Base-by-base conservation (phyloP, 768 basidiomycete species). In the Botryobasidium botryosum region DNA sequence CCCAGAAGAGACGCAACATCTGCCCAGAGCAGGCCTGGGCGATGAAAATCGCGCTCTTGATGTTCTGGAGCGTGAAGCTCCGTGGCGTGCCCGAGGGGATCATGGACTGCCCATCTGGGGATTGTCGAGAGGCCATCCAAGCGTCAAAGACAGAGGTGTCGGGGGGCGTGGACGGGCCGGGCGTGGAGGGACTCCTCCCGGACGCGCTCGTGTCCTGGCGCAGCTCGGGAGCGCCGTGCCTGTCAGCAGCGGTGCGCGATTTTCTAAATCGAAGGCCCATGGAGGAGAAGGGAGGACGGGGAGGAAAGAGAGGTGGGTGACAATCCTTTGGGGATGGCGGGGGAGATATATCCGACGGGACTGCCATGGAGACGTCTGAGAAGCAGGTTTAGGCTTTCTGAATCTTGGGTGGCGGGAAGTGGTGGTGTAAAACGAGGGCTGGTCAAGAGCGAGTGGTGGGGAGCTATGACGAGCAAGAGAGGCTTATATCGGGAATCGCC, bases 31-130 rank as follows among this genome's bases (percentile, higher is more conserved):
- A 77, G 10, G 64, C 63, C 46, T 65, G 67, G 10, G 71, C 56
- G 50, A 81, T 71, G 28, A 64, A 61, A 44, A 63, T 59, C 6
- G 83, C 83, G 17, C 79, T 68, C 36, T 57, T 61, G 35, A 72
- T 53, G 58, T 82, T 84, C 13, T 58, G 54, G 38, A 67, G 52
- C 40, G 67, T 75, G 49, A 86, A 53, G n/a, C 70, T 65, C 32
- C 83, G 72, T 50, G 75, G 77, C 32, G 73, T 75, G 37, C 84
- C 84, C 27, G 84, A 77, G 66, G 57, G 60, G 49, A 51, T 29
- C 21, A 15, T 7, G 12, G 44, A 20, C 17, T 49, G 28, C 27
- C 24, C 35, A 10, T 27, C 6, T 36, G 40, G 42, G 24, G 27
- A 7, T 39, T 8, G 44, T 48, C 47, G 28, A 23, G 49, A 41